Percentiles rank a stretch among this genome's conserved stretches.
Conservation (phyloP, 2,329 filamentous ascomycete species). For the Leptographium lundbergii region DNA sequence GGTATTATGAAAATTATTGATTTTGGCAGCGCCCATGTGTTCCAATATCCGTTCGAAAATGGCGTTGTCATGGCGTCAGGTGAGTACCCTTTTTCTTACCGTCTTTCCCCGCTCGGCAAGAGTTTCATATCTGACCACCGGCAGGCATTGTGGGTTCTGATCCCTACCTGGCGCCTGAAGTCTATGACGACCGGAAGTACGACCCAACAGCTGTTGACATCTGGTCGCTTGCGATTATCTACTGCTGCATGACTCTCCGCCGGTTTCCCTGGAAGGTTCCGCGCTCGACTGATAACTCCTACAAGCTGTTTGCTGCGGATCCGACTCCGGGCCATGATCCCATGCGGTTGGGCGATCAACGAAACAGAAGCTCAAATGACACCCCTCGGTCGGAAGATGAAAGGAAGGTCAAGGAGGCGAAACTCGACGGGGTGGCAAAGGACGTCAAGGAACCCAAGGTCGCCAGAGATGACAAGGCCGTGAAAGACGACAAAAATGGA, state of each 20-base stretch:
- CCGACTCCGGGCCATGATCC: constrained; percentile 64
- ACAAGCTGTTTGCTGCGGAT: constrained; percentile 78
- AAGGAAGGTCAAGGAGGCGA: constrained; percentile 6
- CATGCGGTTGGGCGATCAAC: constrained; percentile 33
- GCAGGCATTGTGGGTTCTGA: constrained; percentile 65
- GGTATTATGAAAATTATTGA: constrained; percentile 99
- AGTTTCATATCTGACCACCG: not conserved
- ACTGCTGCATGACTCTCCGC: constrained; percentile 94
- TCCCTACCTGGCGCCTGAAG: constrained; percentile 91
- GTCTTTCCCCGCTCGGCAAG: not conserved
- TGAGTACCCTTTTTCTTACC: constrained; percentile 27
- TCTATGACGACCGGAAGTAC: constrained; percentile 88
- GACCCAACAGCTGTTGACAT: constrained; percentile 91
- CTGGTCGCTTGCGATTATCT: constrained; percentile 97
- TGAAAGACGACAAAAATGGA: not conserved
- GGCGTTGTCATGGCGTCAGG: constrained; percentile 71
- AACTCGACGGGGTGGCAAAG: constrained; percentile 1
- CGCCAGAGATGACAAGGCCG: not conserved
- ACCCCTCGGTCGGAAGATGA: constrained; percentile 30
- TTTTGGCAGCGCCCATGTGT: constrained; percentile 94
- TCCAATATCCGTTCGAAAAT: constrained; percentile 92
- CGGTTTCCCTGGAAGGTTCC: constrained; percentile 97
- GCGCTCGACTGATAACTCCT: constrained; percentile 82
- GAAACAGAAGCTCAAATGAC: constrained; percentile 45
- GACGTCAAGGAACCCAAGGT: not conserved